These are phyloP conservation scores for Brettanomyces naardenensis DNA, from an alignment of 805 yeast species.

Conservation along the genomic window DNA sequence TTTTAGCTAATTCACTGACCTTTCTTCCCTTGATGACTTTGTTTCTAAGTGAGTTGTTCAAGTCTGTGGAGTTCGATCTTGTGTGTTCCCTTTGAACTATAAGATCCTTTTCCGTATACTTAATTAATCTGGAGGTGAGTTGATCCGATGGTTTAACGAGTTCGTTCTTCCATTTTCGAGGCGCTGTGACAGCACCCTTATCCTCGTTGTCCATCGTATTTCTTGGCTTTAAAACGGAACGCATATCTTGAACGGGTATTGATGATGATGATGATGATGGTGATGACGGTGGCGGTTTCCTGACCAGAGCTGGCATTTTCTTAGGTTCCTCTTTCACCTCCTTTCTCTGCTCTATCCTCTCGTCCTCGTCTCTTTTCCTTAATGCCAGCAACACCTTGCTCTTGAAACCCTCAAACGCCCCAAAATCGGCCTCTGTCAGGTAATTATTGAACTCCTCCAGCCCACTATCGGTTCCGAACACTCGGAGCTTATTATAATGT, in stretches of 20 bases:
- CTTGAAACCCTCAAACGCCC: conserved; percentile 18
- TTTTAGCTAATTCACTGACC: conserved; percentile 41
- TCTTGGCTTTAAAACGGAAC: background rate
- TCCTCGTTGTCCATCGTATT: background rate
- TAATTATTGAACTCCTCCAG: conserved; percentile 18
- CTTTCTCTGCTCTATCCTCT: background rate
- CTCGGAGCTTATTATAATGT: conserved; percentile 13
- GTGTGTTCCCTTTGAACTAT: conserved; percentile 16
- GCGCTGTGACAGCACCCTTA: conserved; percentile 6
- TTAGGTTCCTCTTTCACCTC: background rate
- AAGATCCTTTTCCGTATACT: conserved; percentile 26
- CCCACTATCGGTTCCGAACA: conserved; percentile 10
- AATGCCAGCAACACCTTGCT: conserved; percentile 7
- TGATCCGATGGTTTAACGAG: conserved; percentile 20
- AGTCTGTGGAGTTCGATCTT: conserved; percentile 4
- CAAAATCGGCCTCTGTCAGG: conserved; percentile 19
- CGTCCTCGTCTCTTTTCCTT: background rate
- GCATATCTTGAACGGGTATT: background rate
- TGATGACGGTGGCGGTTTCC: background rate
- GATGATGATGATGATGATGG: background rate
- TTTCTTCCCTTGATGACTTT: conserved; percentile 37
- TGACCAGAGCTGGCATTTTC: background rate
- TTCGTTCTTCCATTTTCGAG: conserved; percentile 8
- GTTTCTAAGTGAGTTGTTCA: conserved; percentile 14
- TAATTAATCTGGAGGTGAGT: conserved; percentile 18